These are phyloP conservation scores for Candida maris DNA, from an alignment of 805 yeast species.

Conservation along the genomic window DNA sequence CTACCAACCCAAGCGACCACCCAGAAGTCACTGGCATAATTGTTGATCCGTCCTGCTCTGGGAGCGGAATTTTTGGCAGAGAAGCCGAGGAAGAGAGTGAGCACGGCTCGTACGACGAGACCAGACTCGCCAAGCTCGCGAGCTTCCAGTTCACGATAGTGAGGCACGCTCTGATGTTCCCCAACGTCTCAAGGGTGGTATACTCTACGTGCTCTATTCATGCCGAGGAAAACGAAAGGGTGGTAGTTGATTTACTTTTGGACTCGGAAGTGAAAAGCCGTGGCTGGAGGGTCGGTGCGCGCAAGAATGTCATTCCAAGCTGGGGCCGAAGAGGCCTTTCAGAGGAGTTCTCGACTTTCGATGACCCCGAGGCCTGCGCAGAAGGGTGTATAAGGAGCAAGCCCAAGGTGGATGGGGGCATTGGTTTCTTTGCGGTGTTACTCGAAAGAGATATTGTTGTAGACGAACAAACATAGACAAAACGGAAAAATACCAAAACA, in stretches of 20 bases:
- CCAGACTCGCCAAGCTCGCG: constrained; percentile 68
- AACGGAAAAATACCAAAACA: background rate
- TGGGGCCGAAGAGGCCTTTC: constrained; percentile 87
- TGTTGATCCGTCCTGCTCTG: constrained; percentile 97
- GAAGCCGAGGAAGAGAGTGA: constrained; percentile 57
- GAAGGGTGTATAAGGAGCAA: constrained; percentile 83
- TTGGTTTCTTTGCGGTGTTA: constrained; percentile 95
- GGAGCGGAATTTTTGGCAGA: constrained; percentile 96
- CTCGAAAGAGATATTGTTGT: constrained; percentile 50
- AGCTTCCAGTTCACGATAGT: constrained; percentile 86
- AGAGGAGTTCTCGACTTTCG: constrained; percentile 58
- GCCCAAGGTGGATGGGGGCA: constrained; percentile 94
- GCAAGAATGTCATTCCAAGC: constrained; percentile 63
- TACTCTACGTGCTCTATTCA: constrained; percentile 96
- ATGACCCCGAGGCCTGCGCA: constrained; percentile 54
- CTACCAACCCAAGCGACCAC: constrained; percentile 53
- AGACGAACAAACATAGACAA: background rate
- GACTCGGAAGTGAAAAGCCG: constrained; percentile 58
- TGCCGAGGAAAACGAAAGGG: constrained; percentile 90
- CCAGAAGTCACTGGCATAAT: constrained; percentile 71
- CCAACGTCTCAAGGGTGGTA: constrained; percentile 70
- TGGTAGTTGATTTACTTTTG: constrained; percentile 70
- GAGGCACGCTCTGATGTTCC: constrained; percentile 82
- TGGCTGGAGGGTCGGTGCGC: constrained; percentile 72
- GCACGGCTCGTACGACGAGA: constrained; percentile 38